These are phyloP conservation scores for Madurella mycetomatis DNA, from an alignment of 2,329 filamentous ascomycete genomes.

Conservation along the genomic window DNA sequence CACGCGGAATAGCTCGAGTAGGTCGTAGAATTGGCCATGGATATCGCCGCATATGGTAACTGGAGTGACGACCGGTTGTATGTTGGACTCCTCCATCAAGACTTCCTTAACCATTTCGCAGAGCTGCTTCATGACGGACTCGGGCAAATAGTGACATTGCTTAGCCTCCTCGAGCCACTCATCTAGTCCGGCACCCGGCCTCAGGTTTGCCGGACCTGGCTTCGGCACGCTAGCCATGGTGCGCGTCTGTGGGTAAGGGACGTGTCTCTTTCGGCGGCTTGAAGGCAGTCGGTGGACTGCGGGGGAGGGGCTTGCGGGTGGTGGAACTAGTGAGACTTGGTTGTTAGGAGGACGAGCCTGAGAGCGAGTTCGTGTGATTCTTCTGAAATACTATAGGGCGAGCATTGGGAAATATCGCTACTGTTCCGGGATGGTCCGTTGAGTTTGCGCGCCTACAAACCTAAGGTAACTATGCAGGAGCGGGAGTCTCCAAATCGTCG, in stretches of 20 bases:
- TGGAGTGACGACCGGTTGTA: constrained; percentile 93
- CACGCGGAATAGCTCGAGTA: constrained; percentile 93
- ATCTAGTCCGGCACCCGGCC: constrained; percentile 78
- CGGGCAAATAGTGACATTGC: constrained; percentile 93
- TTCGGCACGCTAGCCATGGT: constrained; percentile 63
- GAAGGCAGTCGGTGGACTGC: not conserved
- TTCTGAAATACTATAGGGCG: not conserved
- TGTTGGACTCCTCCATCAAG: constrained; percentile 99
- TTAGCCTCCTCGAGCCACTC: constrained; percentile 97
- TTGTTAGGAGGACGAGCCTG: not conserved
- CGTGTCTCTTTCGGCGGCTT: not conserved
- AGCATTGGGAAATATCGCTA: not conserved
- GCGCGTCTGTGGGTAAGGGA: too few species aligned
- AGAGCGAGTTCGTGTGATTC: not conserved
- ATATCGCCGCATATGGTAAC: constrained; percentile 98
- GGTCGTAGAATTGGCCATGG: constrained; percentile 97
- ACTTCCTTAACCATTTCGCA: constrained; percentile 99
- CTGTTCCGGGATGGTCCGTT: not conserved
- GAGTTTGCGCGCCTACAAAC: not conserved
- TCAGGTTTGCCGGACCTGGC: constrained; percentile 83
- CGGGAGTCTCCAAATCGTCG: not conserved
- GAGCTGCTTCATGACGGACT: constrained; percentile 95
- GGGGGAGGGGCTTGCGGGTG: not conserved
- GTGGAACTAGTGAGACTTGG: not conserved
- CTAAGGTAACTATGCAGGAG: not conserved